Evolutionary conservation across 176 grass and related monocot species (phyloP).

Genomic region (Aechmea fasciata): DNA sequence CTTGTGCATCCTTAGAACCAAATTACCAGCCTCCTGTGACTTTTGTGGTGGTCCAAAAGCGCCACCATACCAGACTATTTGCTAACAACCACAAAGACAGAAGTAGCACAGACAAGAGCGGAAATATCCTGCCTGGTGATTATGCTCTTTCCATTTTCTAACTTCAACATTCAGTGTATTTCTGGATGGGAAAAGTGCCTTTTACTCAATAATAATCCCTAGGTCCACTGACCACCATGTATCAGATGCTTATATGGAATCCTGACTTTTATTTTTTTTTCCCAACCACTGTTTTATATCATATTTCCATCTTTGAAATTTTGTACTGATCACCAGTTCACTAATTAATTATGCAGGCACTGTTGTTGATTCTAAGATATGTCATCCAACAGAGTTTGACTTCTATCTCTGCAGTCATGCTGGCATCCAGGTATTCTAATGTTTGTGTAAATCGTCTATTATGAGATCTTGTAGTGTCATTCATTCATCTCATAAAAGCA

Average conservation of each 20-base stretch:
- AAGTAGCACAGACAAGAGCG: conserved; percentile 91
- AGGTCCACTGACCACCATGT: neutral
- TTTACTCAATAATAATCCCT: neutral
- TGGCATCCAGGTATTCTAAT: conserved; percentile 76
- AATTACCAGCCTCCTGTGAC: conserved; percentile 99
- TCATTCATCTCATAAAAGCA: no score
- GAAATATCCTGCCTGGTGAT: conserved; percentile 95
- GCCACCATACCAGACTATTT: conserved; percentile 95
- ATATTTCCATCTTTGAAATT: no score
- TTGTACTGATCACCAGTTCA: no score
- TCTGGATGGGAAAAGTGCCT: neutral
- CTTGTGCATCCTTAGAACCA: conserved; percentile 93
- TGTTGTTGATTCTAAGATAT: conserved; percentile 98
- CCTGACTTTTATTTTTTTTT: neutral
- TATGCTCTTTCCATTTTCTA: conserved; percentile 11
- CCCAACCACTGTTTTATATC: no score
- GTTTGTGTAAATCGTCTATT: neutral
- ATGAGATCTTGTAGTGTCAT: neutral
- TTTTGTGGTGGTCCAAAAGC: conserved; percentile 98
- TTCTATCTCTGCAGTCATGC: conserved; percentile 99
- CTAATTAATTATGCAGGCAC: conserved; percentile 42
- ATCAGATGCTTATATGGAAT: neutral
- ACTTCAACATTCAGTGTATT: neutral
- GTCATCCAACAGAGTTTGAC: conserved; percentile 94
- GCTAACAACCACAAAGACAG: conserved; percentile 97